Base-by-base conservation (phyloP, 2,329 filamentous ascomycete species). In the Ascochyta fabae region DNA sequence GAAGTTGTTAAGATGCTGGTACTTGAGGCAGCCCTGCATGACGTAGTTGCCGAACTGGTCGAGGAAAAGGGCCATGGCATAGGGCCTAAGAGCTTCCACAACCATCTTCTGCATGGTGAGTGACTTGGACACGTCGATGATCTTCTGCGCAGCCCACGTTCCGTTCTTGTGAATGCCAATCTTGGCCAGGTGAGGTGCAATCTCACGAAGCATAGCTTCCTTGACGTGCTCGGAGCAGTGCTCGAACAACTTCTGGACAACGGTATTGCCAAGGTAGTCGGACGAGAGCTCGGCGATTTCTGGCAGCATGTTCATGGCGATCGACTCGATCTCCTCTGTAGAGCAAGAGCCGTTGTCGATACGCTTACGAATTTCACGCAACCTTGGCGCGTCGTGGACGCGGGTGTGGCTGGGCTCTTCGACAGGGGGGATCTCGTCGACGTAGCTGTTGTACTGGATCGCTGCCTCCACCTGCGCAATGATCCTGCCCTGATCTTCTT, bases 31-130 rank as follows among this genome's bases (percentile, higher is more conserved):
- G 67, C 95, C 95, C 77, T 99, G 95, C 66, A 98, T 84, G 52
- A 99, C 95, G 68, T 99, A 99, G 79, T 99, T 99, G 73, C 95
- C 95, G 68, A 96, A 99, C 73, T 99, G 95, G 71, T 99, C 95
- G 34, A 98, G 83, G 83, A 99, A 98, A 19, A 98, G 83, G 3
- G 92, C 91, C 42, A 97, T 86, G 0, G 90, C 92, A 77, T 96
- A 97, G 0, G 92, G 88, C 3, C 89, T 89, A 27, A 98, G 82
- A 63, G 91, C 85, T 60, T 96, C 87, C 26, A 95, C 89, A 70
- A 99, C 94, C 78, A 92, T 80, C 42, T 82, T 79, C 88, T 95
- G 94, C 78, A 98, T 93, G 36, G 82, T 80, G 6, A 89, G 87
- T 0, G 90, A 92, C 78, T 95, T 92, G 75, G 92, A 94, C 6